Percentiles rank a stretch among this genome's conserved stretches.
Evolutionary conservation across 495 filamentous ascomycete species (phyloP).

Genomic region (Neurospora tetrasperma): DNA sequence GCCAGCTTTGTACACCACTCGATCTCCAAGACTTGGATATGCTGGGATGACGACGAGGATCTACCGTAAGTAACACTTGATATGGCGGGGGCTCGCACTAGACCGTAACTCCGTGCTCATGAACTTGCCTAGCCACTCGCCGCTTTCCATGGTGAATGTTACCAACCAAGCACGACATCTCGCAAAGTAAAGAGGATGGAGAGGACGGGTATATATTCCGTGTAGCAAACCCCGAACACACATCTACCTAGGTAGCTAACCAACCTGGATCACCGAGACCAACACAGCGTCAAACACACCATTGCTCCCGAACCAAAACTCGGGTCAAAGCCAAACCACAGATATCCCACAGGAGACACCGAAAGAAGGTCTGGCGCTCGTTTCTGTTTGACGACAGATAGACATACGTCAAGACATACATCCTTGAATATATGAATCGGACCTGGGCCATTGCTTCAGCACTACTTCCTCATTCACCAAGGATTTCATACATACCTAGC

Average conservation of each 20-base stretch:
- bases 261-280: background rate
- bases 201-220: background rate
- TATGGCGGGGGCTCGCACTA: background rate
- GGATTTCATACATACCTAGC: background rate
- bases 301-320: background rate
- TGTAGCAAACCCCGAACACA: background rate
- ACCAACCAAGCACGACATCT: background rate
- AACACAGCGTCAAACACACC: background rate
- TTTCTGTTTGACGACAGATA: background rate
- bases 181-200: background rate
- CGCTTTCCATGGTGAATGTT: background rate
- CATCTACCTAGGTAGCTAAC: background rate
- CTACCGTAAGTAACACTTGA: background rate
- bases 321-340: background rate
- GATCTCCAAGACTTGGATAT: background rate
- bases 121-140: background rate
- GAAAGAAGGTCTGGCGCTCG: background rate
- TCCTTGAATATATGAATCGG: background rate
- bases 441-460: background rate
- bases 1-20: background rate
- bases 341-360: background rate
- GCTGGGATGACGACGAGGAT: background rate
- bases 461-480: background rate
- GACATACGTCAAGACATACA: background rate
- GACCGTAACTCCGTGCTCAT: background rate